phyloP scores from a whole-genome alignment of 176 grass and related monocot genomes.

The Ananas comosus region DNA sequence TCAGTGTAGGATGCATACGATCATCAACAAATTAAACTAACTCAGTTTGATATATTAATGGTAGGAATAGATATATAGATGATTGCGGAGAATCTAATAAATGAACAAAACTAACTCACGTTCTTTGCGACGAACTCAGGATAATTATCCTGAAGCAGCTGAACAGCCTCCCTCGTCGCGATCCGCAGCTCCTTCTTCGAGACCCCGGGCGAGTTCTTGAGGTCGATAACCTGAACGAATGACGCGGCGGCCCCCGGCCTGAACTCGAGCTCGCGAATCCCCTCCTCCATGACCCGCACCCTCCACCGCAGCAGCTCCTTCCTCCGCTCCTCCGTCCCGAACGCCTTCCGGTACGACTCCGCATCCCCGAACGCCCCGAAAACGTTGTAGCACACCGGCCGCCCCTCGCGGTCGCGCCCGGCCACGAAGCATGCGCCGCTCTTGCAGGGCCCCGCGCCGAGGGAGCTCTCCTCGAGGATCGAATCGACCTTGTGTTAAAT shows the following conservation, averaged over 20 bases:
- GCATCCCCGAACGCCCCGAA: constrained; percentile 19
- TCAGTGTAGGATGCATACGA: no score
- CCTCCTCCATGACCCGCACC: constrained; percentile 16
- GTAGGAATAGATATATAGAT: no score
- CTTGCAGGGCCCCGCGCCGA: background rate
- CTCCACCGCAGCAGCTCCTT: constrained; percentile 17
- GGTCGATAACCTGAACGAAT: constrained; percentile 22
- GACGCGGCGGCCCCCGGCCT: constrained; percentile 7
- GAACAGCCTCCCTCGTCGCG: constrained; percentile 2
- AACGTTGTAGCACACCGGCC: constrained; percentile 28
- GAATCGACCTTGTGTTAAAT: constrained; percentile 1
- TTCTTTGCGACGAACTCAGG: constrained; percentile 19
- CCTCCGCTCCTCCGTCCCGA: constrained; percentile 20
- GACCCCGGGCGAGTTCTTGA: constrained; percentile 19
- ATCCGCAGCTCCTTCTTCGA: constrained; percentile 18
- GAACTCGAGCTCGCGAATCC: constrained; percentile 21
- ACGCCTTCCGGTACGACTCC: constrained; percentile 13
- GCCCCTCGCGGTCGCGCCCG: constrained; percentile 15
- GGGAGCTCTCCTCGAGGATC: constrained; percentile 6
- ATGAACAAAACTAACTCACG: background rate
- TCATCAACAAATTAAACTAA: no score
- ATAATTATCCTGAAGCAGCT: constrained; percentile 23
- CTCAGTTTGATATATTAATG: no score
- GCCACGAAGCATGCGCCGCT: constrained; percentile 14
- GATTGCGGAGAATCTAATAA: background rate